Percentiles rank a stretch among this genome's conserved stretches.
These are phyloP conservation scores for Talaromyces sp. DNA, from an alignment of 2,329 filamentous ascomycete species.

Conservation along the genomic window DNA sequence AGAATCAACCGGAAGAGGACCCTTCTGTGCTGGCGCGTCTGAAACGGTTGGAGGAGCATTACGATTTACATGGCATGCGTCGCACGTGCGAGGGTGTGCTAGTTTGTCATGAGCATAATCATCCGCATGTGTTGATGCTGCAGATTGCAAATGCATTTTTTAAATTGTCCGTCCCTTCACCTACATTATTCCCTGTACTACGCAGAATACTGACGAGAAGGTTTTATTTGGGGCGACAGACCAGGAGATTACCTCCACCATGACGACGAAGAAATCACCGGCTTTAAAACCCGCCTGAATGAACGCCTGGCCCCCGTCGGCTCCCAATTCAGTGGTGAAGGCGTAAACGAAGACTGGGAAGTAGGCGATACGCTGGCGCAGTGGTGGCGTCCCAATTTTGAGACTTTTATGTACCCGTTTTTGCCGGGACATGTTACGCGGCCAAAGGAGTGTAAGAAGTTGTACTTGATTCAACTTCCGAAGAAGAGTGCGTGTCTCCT, in stretches of 20 bases:
- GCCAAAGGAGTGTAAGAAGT: conserved; percentile 98
- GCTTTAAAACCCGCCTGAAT: conserved; percentile 92
- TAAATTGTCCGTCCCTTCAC: conserved; percentile 70
- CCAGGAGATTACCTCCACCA: conserved; percentile 91
- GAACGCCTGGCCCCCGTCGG: conserved; percentile 92
- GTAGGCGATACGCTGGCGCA: conserved; percentile 92
- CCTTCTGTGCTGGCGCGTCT: conserved; percentile 89
- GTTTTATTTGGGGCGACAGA: conserved; percentile 33
- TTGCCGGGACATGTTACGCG: conserved; percentile 92
- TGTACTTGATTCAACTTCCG: conserved; percentile 94
- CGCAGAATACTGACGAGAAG: background rate
- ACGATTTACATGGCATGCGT: conserved; percentile 87
- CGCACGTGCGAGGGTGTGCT: conserved; percentile 95
- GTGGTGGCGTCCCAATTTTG: conserved; percentile 99
- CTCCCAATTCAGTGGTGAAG: conserved; percentile 73
- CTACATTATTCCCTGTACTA: background rate
- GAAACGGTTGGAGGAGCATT: conserved; percentile 94
- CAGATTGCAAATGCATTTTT: conserved; percentile 99
- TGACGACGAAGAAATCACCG: conserved; percentile 81
- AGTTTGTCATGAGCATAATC: conserved; percentile 98
- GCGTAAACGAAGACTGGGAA: conserved; percentile 89
- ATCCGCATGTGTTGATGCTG: conserved; percentile 97
- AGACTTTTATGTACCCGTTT: conserved; percentile 99
- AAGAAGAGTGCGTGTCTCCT: conserved; percentile 66
- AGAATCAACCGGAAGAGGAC: conserved; percentile 96